Percentiles rank a stretch among this genome's conserved stretches.
Conservation (phyloP, 75 land plant species). For the Gnetum montanum region DNA sequence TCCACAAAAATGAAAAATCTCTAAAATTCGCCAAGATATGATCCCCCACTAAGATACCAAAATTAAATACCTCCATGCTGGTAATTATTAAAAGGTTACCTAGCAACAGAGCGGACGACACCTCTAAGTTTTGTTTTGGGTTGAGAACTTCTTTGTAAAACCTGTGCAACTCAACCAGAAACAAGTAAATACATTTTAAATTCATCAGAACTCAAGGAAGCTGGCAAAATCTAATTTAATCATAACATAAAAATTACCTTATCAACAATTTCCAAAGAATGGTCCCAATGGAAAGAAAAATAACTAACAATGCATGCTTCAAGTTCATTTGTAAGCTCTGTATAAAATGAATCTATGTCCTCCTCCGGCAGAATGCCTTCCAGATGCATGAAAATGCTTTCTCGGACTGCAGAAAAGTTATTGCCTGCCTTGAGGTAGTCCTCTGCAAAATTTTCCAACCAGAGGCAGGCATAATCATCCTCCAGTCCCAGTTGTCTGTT, state of each 20-base stretch:
- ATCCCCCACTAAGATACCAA: too few species aligned
- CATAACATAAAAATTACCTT: constrained; percentile 10
- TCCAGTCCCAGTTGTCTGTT: constrained; percentile 20
- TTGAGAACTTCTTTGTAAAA: constrained; percentile 22
- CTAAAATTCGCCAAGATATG: too few species aligned
- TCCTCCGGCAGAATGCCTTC: neutral
- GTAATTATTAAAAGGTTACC: too few species aligned
- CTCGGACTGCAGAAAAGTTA: constrained; percentile 8
- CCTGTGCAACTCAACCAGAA: constrained; percentile 13
- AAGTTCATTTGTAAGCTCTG: constrained; percentile 15
- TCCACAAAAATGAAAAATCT: too few species aligned
- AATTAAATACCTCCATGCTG: too few species aligned
- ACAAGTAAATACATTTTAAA: neutral
- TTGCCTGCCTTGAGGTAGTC: constrained; percentile 23
- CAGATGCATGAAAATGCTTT: constrained; percentile 10
- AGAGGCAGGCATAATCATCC: neutral
- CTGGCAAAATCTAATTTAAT: neutral
- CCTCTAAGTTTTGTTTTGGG: constrained; percentile 27
- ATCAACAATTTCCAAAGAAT: constrained; percentile 12
- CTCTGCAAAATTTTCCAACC: constrained; percentile 20
- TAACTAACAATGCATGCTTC: constrained; percentile 30
- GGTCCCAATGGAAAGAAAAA: constrained; percentile 32
- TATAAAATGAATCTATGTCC: neutral
- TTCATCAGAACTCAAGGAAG: too few species aligned
- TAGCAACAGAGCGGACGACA: constrained; percentile 56